These are phyloP conservation scores for Fomitopsis schrenkii DNA, from an alignment of 1,284 basidiomycete species.

Conservation along the genomic window DNA sequence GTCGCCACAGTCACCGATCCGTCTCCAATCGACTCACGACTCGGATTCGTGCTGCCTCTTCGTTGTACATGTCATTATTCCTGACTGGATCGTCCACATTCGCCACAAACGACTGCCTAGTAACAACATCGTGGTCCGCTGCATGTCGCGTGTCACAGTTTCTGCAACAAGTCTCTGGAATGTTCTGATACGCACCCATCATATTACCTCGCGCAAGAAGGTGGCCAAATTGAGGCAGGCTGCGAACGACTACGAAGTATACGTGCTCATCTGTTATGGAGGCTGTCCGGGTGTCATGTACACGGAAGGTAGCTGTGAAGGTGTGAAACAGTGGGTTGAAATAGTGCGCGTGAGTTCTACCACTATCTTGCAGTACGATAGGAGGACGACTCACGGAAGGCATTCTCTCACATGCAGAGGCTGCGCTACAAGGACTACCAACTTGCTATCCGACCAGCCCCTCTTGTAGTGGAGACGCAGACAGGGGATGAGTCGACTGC, in stretches of 20 bases:
- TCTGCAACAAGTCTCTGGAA: background rate
- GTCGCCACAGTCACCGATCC: no score
- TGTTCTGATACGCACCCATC: background rate
- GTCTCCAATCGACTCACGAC: no score
- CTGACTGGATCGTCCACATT: no score
- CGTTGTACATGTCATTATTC: no score
- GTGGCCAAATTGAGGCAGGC: background rate
- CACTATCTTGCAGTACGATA: background rate
- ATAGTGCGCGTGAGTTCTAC: background rate
- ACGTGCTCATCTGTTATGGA: background rate
- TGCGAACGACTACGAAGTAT: background rate
- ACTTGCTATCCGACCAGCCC: background rate
- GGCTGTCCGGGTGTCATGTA: background rate
- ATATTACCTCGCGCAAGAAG: background rate
- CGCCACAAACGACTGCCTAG: no score
- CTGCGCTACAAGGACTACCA: slow-evolving; percentile 1
- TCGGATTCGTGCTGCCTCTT: no score
- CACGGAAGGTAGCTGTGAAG: background rate
- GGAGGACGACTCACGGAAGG: background rate
- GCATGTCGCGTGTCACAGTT: background rate
- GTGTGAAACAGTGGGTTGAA: background rate
- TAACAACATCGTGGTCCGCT: no score
- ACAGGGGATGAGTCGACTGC: background rate
- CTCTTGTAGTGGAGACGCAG: background rate
- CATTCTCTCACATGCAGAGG: background rate